Conservation (phyloP, 1,284 basidiomycete species). For the Ganoderma lucidum region DNA sequence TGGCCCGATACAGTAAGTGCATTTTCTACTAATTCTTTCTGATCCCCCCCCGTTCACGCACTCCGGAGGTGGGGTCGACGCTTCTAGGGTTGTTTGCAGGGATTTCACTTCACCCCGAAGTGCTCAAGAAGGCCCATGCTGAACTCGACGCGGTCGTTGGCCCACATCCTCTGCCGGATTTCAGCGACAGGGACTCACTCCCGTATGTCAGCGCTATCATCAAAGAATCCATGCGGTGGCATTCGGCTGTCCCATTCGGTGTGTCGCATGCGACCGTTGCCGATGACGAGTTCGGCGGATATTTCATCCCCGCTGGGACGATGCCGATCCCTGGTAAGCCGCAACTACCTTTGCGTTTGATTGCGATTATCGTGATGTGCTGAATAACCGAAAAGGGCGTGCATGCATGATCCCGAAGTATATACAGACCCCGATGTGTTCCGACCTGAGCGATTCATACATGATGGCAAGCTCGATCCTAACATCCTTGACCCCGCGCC, state of each 20-base stretch:
- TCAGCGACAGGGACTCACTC: slow-evolving; percentile 29
- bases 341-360: not conserved
- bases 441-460: slow-evolving; percentile 30
- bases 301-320: slow-evolving; percentile 35
- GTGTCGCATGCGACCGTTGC: slow-evolving; percentile 16
- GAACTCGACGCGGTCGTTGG: slow-evolving; percentile 43
- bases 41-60: not conserved
- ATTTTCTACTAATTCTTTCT: not conserved
- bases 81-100: slow-evolving; percentile 32
- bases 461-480: slow-evolving; percentile 24
- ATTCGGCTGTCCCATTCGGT: slow-evolving; percentile 11
- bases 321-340: slow-evolving; percentile 31
- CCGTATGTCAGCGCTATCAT: slow-evolving; percentile 26
- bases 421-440: slow-evolving; percentile 29
- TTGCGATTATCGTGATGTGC: too few relatives aligned
- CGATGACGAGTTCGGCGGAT: slow-evolving; percentile 26
- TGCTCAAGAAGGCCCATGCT: slow-evolving; percentile 38
- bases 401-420: slow-evolving; percentile 28
- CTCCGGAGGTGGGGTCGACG: slow-evolving; percentile 34
- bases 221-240: slow-evolving; percentile 25
- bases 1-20: slow-evolving; percentile 26
- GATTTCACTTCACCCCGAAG: slow-evolving; percentile 33
- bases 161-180: slow-evolving; percentile 33
- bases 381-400: slow-evolving; percentile 16
- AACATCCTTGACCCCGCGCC: slow-evolving; percentile 15